Evolutionary conservation across 176 grass and related monocot species (phyloP).

Genomic region (Themeda triandra): DNA sequence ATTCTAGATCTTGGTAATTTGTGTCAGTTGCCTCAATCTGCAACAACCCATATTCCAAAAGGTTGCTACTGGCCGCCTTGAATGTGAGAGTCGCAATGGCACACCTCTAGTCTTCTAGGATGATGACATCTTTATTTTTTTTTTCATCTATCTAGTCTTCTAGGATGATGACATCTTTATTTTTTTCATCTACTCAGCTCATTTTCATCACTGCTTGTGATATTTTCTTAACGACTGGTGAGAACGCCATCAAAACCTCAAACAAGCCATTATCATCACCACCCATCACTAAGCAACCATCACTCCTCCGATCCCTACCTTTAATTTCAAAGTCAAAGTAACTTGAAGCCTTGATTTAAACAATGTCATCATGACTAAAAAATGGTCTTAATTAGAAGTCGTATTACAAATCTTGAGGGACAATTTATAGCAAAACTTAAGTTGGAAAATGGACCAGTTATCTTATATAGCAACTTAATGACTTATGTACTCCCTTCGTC

Average conservation of each 20-base stretch:
- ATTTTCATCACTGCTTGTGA: neutral
- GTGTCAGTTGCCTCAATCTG: too few species aligned
- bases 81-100: too few species aligned
- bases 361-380: neutral
- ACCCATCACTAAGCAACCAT: neutral
- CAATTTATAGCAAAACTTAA: neutral
- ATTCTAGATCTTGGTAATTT: too few species aligned
- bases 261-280: neutral
- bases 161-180: neutral
- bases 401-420: neutral
- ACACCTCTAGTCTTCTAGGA: neutral
- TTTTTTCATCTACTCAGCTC: neutral
- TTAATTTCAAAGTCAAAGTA: neutral
- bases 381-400: neutral
- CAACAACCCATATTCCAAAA: too few species aligned
- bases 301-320: neutral
- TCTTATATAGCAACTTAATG: neutral
- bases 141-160: neutral
- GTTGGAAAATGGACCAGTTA: neutral
- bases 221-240: neutral
- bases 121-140: neutral
- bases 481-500: neutral
- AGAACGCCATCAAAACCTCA: neutral
- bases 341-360: neutral
- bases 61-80: too few species aligned